A percentile compares a stretch with the other conserved stretches of the same genome.
These are phyloP conservation scores for Xylariomycetidae sp. DNA, from an alignment of 2,329 filamentous ascomycete species.

Conservation along the genomic window DNA sequence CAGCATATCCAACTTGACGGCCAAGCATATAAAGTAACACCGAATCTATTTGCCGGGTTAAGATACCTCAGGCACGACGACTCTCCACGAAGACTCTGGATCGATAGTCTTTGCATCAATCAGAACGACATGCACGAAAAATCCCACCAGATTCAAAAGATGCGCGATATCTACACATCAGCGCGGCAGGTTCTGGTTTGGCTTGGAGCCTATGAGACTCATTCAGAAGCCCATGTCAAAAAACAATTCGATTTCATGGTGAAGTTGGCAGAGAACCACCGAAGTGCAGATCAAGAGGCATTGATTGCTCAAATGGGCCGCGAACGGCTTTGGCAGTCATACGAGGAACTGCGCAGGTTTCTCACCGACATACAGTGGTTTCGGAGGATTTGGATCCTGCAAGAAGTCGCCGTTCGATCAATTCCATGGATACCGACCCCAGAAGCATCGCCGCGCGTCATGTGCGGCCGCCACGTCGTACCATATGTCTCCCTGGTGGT, in stretches of 20 bases:
- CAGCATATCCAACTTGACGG: constrained; percentile 10
- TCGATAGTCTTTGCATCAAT: constrained; percentile 17
- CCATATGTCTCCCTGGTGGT: constrained; percentile 2
- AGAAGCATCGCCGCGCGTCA: constrained; percentile 1
- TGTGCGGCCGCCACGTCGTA: constrained; percentile 6
- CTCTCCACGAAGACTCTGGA: constrained; percentile 11
- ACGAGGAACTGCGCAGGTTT: constrained; percentile 8
- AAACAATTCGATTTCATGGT: constrained; percentile 3
- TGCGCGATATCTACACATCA: constrained; percentile 11
- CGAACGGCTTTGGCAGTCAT: constrained; percentile 8
- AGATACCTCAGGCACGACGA: constrained; percentile 8
- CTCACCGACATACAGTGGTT: constrained; percentile 6
- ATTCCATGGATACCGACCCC: constrained; percentile 2
- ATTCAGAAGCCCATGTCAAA: constrained; percentile 5
- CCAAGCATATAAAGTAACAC: constrained; percentile 10
- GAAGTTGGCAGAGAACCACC: constrained; percentile 2
- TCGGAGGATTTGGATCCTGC: constrained; percentile 9
- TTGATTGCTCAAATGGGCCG: constrained; percentile 3
- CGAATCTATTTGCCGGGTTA: constrained; percentile 8
- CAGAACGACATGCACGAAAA: constrained; percentile 9
- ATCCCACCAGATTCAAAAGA: constrained; percentile 9
- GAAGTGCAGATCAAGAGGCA: constrained; percentile 1
- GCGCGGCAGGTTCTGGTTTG: constrained; percentile 8
- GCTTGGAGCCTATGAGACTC: constrained; percentile 8
- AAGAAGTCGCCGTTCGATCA: constrained; percentile 9